phyloP scores from a whole-genome alignment of 2,329 filamentous ascomycete genomes.

The Colletotrichum coccodes region DNA sequence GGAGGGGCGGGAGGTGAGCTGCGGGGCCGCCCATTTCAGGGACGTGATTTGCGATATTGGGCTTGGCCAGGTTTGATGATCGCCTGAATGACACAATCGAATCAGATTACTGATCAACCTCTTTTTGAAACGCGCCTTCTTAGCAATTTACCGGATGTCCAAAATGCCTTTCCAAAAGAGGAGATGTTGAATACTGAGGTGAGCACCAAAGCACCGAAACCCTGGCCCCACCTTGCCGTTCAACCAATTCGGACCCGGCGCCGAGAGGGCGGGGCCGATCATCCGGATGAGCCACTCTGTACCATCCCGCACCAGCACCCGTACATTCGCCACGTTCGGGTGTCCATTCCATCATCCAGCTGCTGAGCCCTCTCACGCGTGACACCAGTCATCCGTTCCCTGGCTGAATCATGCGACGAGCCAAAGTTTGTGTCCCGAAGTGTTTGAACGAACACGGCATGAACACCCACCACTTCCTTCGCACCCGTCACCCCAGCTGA shows the following conservation, averaged over 20 bases:
- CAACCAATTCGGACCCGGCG: neutral
- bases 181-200: neutral
- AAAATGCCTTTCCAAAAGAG: neutral
- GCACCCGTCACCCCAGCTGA: neutral
- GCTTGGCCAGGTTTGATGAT: neutral
- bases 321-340: neutral
- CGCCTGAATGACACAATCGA: neutral
- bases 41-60: too few species aligned
- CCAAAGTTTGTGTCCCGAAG: neutral
- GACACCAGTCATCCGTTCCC: neutral
- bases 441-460: neutral
- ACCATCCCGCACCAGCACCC: neutral
- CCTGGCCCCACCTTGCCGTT: neutral
- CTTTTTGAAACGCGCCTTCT: neutral
- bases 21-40: neutral
- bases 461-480: neutral
- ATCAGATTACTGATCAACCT: neutral
- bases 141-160: neutral
- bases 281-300: neutral
- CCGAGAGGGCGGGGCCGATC: neutral
- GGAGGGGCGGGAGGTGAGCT: constrained; percentile 9
- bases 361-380: neutral
- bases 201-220: neutral
- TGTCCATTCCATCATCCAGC: neutral
- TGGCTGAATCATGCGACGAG: neutral